Evolutionary conservation across 202 grass and related monocot genomes (phyloP).

Genomic region (Panicum virgatum): DNA sequence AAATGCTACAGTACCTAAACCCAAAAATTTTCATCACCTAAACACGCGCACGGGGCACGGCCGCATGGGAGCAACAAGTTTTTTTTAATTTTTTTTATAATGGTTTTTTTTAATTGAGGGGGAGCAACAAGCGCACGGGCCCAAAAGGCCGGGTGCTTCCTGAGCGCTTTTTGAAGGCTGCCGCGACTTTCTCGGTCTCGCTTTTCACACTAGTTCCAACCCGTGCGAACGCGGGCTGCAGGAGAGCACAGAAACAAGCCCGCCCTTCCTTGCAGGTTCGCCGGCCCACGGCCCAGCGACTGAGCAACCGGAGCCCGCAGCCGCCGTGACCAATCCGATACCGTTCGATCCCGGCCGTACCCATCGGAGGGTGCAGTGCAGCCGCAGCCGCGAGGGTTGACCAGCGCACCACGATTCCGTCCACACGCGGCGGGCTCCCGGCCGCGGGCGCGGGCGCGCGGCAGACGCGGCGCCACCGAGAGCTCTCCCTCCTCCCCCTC

Average conservation of each 20-base stretch:
- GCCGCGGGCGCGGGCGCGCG: not conserved
- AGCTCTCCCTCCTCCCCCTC: too few relatives aligned
- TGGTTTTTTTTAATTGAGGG: too few relatives aligned
- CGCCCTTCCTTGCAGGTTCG: too few relatives aligned
- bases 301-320: not conserved
- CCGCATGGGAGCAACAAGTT: too few relatives aligned
- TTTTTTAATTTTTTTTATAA: too few relatives aligned
- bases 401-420: not conserved
- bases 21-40: too few relatives aligned
- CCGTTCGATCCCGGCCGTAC: not conserved
- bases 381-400: not conserved
- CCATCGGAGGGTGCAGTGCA: not conserved
- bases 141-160: not conserved
- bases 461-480: not conserved
- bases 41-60: too few relatives aligned
- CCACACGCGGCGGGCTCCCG: conserved; percentile 10
- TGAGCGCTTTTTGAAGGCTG: too few relatives aligned
- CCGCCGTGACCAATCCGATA: not conserved
- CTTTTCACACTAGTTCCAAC: not conserved
- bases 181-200: not conserved
- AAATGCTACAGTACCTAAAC: too few relatives aligned
- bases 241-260: not conserved
- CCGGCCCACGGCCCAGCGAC: not conserved
- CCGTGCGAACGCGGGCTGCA: not conserved
- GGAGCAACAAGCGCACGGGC: too few relatives aligned